A percentile compares a stretch with the other conserved stretches of the same genome.
Evolutionary conservation across 352 stramenopile genomes (phyloP).

Genomic region (Salisapilia sapeloensis): DNA sequence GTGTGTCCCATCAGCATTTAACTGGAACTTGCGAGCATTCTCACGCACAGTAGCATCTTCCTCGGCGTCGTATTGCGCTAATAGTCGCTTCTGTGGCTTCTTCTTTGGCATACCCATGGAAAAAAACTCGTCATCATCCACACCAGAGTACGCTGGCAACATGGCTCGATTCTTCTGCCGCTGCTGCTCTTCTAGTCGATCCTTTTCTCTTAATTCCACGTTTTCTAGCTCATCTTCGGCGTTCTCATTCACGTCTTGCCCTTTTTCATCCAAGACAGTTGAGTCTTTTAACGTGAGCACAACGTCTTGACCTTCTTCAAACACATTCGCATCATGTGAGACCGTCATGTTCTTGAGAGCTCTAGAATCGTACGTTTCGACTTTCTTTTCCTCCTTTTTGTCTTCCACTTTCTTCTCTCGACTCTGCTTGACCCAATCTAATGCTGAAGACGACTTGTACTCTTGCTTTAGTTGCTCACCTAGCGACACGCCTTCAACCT

Average conservation of each 20-base stretch:
- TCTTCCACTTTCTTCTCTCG: constrained; percentile 8
- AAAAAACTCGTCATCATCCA: constrained; percentile 96
- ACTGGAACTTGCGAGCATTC: constrained; percentile 27
- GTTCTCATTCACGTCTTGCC: constrained; percentile 65
- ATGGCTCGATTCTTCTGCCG: constrained; percentile 17
- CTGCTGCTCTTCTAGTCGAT: constrained; percentile 25
- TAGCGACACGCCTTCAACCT: constrained; percentile 51
- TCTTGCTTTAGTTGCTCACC: constrained; percentile 47
- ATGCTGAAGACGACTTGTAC: constrained; percentile 10
- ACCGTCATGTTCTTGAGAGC: constrained; percentile 85
- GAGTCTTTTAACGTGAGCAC: constrained; percentile 91
- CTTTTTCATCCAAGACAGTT: constrained; percentile 62
- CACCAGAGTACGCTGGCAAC: constrained; percentile 85
- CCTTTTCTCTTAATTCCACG: constrained; percentile 61
- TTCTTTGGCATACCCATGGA: constrained; percentile 31
- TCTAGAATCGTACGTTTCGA: constrained; percentile 29
- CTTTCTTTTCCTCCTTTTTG: constrained; percentile 3
- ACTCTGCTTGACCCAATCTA: constrained; percentile 65
- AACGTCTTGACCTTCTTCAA: constrained; percentile 83
- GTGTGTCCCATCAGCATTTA: constrained; percentile 12
- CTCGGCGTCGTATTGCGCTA: constrained; percentile 85
- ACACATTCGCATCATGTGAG: constrained; percentile 67
- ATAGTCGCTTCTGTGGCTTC: constrained; percentile 24
- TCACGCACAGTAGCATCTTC: constrained; percentile 22
- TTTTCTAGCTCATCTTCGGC: constrained; percentile 70